phyloP scores from a whole-genome alignment of 345 rosid genomes.

The Eucalyptus cladocalyx region DNA sequence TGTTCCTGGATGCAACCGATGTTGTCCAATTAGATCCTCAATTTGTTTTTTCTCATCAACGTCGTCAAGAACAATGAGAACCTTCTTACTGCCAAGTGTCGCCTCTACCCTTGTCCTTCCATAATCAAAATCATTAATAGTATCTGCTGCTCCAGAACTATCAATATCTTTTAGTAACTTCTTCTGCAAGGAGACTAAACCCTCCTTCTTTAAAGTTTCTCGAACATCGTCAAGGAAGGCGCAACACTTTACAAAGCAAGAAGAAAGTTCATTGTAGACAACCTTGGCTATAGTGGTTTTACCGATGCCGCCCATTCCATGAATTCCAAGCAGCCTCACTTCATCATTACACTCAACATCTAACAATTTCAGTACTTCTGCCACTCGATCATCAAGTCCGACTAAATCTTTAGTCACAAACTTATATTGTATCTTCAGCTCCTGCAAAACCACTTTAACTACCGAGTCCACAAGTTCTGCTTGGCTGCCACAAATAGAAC shows the following conservation, averaged over 20 bases:
- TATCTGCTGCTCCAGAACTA: fast-evolving
- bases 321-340: not conserved
- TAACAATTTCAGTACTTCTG: fast-evolving
- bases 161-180: too few relatives aligned
- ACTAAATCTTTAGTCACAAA: fast-evolving
- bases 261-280: not conserved
- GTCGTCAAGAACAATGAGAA: too few relatives aligned
- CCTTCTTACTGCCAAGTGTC: too few relatives aligned
- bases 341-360: not conserved
- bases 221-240: conserved; percentile 12
- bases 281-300: not conserved
- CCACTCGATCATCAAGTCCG: not conserved
- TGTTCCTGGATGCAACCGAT: fast-evolving
- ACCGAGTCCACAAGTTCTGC: fast-evolving
- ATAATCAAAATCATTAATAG: not conserved
- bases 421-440: fast-evolving
- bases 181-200: fast-evolving
- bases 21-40: too few relatives aligned
- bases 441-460: fast-evolving
- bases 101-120: not conserved
- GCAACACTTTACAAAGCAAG: not conserved
- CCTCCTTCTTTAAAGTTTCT: not conserved
- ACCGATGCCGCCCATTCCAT: not conserved
- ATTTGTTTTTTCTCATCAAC: too few relatives aligned
- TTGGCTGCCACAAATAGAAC: not conserved